A percentile compares a stretch with the other conserved stretches of the same genome.
Conservation (phyloP, 192 early-diverging fungal genomes). For the Podila clonocystis region DNA sequence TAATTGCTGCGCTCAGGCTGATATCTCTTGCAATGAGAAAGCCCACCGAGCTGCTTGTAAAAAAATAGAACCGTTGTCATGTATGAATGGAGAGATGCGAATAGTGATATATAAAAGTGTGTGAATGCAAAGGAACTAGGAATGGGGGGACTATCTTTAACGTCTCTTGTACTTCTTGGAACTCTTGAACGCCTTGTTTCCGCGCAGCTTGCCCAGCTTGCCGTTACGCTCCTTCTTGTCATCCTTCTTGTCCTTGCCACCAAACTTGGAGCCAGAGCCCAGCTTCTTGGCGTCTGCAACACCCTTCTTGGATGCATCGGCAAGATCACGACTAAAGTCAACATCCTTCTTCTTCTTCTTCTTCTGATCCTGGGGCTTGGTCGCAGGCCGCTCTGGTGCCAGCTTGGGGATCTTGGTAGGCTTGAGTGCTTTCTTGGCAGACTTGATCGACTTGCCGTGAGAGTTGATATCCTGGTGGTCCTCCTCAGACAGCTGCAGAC, state of each 20-base stretch:
- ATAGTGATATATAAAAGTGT: too few relatives aligned
- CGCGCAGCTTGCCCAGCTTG: constrained; percentile 44
- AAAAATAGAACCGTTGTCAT: too few relatives aligned
- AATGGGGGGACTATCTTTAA: background rate
- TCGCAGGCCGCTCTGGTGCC: constrained; percentile 14
- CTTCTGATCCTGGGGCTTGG: constrained; percentile 36
- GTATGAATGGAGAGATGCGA: too few relatives aligned
- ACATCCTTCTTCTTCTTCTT: constrained; percentile 53
- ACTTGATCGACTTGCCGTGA: constrained; percentile 53
- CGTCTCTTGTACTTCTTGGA: constrained; percentile 53
- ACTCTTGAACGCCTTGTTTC: constrained; percentile 48
- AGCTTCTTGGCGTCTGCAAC: constrained; percentile 53
- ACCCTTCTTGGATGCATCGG: constrained; percentile 51
- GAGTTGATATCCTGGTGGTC: constrained; percentile 54
- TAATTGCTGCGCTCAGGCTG: too few relatives aligned
- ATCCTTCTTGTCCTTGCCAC: constrained; percentile 31
- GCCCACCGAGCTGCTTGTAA: too few relatives aligned
- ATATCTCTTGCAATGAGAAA: too few relatives aligned
- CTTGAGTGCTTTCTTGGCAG: constrained; percentile 59
- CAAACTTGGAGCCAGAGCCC: constrained; percentile 33
- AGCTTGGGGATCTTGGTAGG: constrained; percentile 48
- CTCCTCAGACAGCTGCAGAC: constrained; percentile 56
- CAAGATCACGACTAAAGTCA: constrained; percentile 56
- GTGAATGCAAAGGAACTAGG: background rate
- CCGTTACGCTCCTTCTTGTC: constrained; percentile 38